Evolutionary conservation across 345 rosid species (phyloP), one percentile per base, ranked within the genome.

Genomic region (Citrus australasica): DNA sequence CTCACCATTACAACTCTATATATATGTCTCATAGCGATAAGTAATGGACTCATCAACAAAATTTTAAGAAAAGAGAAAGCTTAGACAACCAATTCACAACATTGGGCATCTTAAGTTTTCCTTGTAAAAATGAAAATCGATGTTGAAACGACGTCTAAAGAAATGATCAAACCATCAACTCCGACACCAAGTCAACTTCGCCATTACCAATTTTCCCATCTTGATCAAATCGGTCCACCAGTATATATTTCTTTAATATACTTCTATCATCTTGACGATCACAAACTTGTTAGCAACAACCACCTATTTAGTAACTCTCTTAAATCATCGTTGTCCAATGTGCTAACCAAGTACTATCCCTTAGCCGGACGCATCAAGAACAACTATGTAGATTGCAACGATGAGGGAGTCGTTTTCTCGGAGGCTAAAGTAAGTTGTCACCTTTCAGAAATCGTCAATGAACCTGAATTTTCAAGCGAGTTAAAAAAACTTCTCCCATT

Each of bases 121-220:
- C 42, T 38, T 38, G 42, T 48, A 0, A 48, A 48, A 48, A 48
- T 77, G 82, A 68, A 74, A 69, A 63, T 87, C 5, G 67, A 78
- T 46, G 72, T 75, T 8, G 81, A 86, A 78, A 64, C 78, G 7
- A 2, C 76, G 40, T 84, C 79, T 70, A 37, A 9, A 16, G 84
- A 78, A 27, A 75, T 70, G 11, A 80, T 88, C 78, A 83, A 84
- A 66, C 91, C 89, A 40, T 76, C 85, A 4, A 72, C 53, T 40
- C 89, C 91, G 4, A 88, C 86, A 7, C 85, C 84, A 7, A 37
- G 78, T 33, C 82, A 82, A 60, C 89, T 83, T 19, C 69, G 70
- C 67, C 81, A 32, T 35, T 76, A 84, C 76, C 59, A 68, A 9
- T 84, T 84, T 65, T 86, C 89, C 66, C 81, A 78, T 65, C 84